Conservation (phyloP, 257 asterid species). For the Fraxinus americana region DNA sequence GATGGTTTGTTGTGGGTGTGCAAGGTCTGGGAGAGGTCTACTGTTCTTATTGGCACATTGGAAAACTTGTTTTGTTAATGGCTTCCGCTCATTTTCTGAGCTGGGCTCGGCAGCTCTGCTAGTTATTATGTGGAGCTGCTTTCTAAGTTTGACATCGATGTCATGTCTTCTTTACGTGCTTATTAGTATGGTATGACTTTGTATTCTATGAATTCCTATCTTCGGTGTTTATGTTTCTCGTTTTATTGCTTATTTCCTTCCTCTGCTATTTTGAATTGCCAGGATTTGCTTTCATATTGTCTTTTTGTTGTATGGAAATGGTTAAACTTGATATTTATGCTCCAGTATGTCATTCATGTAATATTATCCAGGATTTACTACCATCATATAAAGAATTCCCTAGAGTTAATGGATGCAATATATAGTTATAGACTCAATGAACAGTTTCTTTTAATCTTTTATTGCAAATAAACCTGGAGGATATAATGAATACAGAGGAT, state of each 20-base stretch:
- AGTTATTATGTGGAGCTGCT: slow-evolving; percentile 96
- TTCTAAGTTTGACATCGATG: slow-evolving; percentile 90
- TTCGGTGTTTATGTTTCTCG: not conserved
- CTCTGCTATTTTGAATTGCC: slow-evolving; percentile 9
- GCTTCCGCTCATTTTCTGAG: slow-evolving; percentile 66
- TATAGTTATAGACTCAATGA: slow-evolving; percentile 3
- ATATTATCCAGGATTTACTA: not conserved
- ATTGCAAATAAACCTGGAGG: not conserved
- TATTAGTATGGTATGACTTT: slow-evolving; percentile 84
- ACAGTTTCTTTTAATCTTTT: not conserved
- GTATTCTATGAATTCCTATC: slow-evolving; percentile 10
- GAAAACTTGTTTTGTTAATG: slow-evolving; percentile 72
- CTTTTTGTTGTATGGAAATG: not conserved
- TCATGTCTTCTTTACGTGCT: slow-evolving; percentile 89
- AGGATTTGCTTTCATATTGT: slow-evolving; percentile 25
- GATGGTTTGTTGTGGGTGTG: slow-evolving; percentile 79
- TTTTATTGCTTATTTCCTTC: slow-evolving; percentile 7
- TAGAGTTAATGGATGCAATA: not conserved
- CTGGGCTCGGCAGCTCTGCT: slow-evolving; percentile 93
- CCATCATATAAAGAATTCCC: not conserved
- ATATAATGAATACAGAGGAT: slow-evolving; percentile 6
- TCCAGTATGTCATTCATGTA: slow-evolving; percentile 15
- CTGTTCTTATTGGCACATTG: slow-evolving; percentile 67
- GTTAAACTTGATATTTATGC: slow-evolving; percentile 25
- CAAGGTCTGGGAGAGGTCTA: slow-evolving; percentile 52